Percentiles rank a stretch among this genome's conserved stretches.
Conservation (phyloP, 768 basidiomycete species). For the Collybia mongolica region DNA sequence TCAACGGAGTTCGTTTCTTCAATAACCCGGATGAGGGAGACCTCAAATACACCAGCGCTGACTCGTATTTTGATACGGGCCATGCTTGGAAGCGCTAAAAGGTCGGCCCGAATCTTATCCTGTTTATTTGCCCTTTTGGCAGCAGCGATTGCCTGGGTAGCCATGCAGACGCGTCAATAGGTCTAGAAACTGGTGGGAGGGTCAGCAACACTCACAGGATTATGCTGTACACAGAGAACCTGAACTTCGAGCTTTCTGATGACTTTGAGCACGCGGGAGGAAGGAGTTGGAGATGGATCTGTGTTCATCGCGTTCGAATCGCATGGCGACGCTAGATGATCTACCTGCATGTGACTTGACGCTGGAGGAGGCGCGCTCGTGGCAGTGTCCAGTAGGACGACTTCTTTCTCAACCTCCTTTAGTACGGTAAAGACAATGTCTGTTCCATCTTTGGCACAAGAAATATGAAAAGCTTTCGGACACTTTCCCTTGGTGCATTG, state of each 20-base stretch:
- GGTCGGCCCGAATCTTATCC: conserved; percentile 67
- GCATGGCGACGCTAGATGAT: conserved; percentile 10
- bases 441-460: conserved; percentile 71
- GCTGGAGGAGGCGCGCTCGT: conserved; percentile 12
- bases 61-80: conserved; percentile 83
- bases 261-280: conserved; percentile 51
- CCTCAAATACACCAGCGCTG: conserved; percentile 84
- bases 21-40: conserved; percentile 69
- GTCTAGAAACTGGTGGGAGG: background rate
- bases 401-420: conserved; percentile 80
- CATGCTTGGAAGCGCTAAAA: conserved; percentile 69
- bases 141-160: conserved; percentile 64
- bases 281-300: conserved; percentile 7
- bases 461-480: conserved; percentile 89
- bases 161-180: background rate
- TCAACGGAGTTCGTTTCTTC: conserved; percentile 71
- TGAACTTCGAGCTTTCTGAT: conserved; percentile 76
- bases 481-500: conserved; percentile 97
- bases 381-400: conserved; percentile 54
- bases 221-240: conserved; percentile 84
- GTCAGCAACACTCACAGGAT: conserved; percentile 63
- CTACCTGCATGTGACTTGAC: conserved; percentile 29
- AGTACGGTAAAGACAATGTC: conserved; percentile 58
- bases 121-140: conserved; percentile 74
- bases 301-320: conserved; percentile 7